These are phyloP conservation scores for Nicotiana noctiflora DNA, from an alignment of 257 asterid genomes.

Conservation along the genomic window DNA sequence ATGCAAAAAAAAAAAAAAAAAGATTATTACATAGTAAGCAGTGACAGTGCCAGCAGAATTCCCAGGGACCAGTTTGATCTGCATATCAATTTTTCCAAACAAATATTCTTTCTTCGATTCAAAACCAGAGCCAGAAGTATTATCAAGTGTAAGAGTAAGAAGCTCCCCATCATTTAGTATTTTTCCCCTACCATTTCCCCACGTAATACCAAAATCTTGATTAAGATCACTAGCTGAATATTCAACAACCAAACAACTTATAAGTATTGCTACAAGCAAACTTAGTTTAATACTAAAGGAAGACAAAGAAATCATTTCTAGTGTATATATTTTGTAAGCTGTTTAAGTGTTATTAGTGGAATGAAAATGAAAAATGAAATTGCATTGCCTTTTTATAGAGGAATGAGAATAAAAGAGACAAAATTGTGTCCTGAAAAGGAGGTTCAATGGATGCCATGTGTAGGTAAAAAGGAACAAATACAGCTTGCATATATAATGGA, in stretches of 20 bases:
- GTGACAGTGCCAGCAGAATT: conserved; percentile 76
- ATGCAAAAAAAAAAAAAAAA: not conserved
- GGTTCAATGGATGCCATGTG: conserved; percentile 23
- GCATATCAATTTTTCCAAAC: conserved; percentile 39
- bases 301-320: conserved; percentile 17
- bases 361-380: not conserved
- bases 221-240: conserved; percentile 17
- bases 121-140: conserved; percentile 54
- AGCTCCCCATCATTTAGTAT: conserved; percentile 52
- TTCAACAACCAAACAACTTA: conserved; percentile 7
- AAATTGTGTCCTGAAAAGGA: not conserved
- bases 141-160: conserved; percentile 50
- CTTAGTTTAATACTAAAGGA: conserved; percentile 3
- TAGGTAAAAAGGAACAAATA: conserved; percentile 13
- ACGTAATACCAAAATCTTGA: conserved; percentile 50
- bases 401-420: not conserved
- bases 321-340: too few relatives aligned
- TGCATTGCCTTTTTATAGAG: not conserved
- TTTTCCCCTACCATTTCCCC: conserved; percentile 52
- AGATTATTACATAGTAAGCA: conserved; percentile 37
- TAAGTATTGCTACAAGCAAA: not conserved
- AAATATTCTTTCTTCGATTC: conserved; percentile 43
- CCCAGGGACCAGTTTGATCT: conserved; percentile 53
- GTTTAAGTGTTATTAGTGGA: not conserved
- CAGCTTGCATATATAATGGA: conserved; percentile 15